A percentile compares a stretch with the other conserved stretches of the same genome.
phyloP scores from a whole-genome alignment of 495 filamentous ascomycete species.

The Acidomyces sp. region DNA sequence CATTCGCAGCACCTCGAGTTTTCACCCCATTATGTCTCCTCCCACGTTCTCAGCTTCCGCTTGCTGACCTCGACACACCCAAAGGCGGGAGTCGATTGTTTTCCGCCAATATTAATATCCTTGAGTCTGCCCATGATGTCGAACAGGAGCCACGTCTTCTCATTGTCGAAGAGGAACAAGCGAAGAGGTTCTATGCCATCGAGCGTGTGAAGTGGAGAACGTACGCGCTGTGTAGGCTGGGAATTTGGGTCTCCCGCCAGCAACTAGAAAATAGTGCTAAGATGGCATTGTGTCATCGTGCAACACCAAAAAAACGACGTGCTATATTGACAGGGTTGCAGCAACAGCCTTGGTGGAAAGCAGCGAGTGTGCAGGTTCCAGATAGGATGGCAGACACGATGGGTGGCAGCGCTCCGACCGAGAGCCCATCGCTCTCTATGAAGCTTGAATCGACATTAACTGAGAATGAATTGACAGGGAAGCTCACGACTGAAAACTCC shows the following conservation, averaged over 20 bases:
- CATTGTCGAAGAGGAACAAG: conserved; percentile 47
- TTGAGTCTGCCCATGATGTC: conserved; percentile 19
- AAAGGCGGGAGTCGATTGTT: conserved; percentile 22
- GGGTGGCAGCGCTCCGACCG: no score
- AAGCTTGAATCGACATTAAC: no score
- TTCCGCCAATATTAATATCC: conserved; percentile 21
- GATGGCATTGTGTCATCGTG: no score
- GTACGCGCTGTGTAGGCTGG: conserved; percentile 61
- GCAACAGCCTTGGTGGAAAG: conserved; percentile 14
- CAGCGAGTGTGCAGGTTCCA: conserved; percentile 6
- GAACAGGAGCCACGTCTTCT: conserved; percentile 36
- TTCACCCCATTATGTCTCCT: conserved; percentile 17
- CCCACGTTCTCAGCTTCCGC: conserved; percentile 24
- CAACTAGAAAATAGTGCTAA: no score
- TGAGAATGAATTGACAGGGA: no score
- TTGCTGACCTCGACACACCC: conserved; percentile 26
- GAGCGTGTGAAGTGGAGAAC: conserved; percentile 55
- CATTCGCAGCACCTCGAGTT: conserved; percentile 7
- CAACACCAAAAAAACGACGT: conserved; percentile 32
- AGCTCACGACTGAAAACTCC: no score
- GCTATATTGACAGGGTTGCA: conserved; percentile 15
- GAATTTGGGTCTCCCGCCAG: conserved; percentile 46
- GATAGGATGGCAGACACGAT: no score
- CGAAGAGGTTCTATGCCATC: conserved; percentile 51
- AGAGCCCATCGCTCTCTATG: no score